Base-by-base conservation (phyloP, 495 filamentous ascomycete species). In the Penicillium nucicola region DNA sequence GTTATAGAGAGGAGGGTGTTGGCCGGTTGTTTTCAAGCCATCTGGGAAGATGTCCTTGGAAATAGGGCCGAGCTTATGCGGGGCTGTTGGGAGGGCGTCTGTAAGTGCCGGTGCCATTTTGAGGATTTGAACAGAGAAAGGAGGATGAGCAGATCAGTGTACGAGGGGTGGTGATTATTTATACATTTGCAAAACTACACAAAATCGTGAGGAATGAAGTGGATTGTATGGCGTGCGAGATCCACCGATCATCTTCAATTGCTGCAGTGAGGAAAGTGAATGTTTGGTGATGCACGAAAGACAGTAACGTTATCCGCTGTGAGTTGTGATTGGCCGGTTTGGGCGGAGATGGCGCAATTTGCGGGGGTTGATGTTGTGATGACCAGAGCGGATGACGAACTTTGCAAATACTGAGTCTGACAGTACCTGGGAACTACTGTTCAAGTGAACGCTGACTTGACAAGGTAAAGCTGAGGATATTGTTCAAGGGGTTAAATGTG, bases 1-100 rank as follows among this genome's bases (percentile, higher is more conserved):
- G 28, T 83, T 72, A 61, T 85, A 86, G 6, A 87, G 64, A 1
- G 89, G 89, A 4, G 79, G 75, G 53, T 89, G 85, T 65, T 93
- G 89, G 28, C 89, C 89, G 2, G 84, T 87, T 5, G 87, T 90
- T 58, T 80, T 77, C 43, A 78, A 58, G 7, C 76, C 74, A 53
- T 78, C 75, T 15, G 77, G 77, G 50, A 79, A 80, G 55, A 60
- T 32, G 15, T 70, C 66, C 25, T 58, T 46, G 14, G 69, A 62
- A 22, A 65, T 53, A 34, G 55, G 35, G 35, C 50, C 49, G 11
- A 69, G 55, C 22, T 64, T 51, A 45, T 72, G 70, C n/a, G 66
- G 61, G n/a, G 64, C 57, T 1, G 59, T 61, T 18, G 66, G 56
- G 22, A 56, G 52, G 31, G 59, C 33, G 20, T 57, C 52, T n/a